Conservation (phyloP, 768 basidiomycete genomes). For the Termitomyces sp. region DNA sequence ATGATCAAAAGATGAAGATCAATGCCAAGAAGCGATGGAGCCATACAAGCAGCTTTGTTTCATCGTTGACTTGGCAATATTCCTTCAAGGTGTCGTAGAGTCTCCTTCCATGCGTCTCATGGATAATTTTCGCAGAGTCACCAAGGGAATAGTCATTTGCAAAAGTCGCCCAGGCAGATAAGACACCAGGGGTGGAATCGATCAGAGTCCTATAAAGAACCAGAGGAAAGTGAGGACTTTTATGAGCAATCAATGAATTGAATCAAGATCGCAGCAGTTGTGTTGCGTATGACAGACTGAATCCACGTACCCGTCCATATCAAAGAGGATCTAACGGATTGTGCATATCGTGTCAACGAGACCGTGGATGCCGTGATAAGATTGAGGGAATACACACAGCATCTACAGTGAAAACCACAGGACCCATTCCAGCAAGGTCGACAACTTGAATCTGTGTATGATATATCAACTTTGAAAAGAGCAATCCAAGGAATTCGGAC, state of each 20-base stretch:
- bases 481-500: too few species aligned
- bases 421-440: conserved; percentile 24
- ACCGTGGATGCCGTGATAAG: neutral
- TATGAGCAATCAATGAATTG: neutral
- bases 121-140: conserved; percentile 41
- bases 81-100: conserved; percentile 72
- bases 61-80: conserved; percentile 59
- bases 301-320: conserved; percentile 59
- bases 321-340: conserved; percentile 52
- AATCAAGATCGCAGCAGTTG: neutral
- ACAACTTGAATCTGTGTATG: neutral
- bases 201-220: conserved; percentile 52
- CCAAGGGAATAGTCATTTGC: conserved; percentile 56
- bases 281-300: neutral
- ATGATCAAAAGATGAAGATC: neutral
- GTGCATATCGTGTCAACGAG: conserved; percentile 3
- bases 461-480: too few species aligned
- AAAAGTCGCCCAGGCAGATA: conserved; percentile 73
- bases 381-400: conserved; percentile 38
- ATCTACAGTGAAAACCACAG: conserved; percentile 38
- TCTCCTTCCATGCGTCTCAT: conserved; percentile 72
- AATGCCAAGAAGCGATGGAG: neutral
- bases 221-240: neutral
- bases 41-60: conserved; percentile 51
- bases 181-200: conserved; percentile 84